These are phyloP conservation scores for Vachellia collinsii DNA, from an alignment of 306 rosid genomes.

Conservation along the genomic window DNA sequence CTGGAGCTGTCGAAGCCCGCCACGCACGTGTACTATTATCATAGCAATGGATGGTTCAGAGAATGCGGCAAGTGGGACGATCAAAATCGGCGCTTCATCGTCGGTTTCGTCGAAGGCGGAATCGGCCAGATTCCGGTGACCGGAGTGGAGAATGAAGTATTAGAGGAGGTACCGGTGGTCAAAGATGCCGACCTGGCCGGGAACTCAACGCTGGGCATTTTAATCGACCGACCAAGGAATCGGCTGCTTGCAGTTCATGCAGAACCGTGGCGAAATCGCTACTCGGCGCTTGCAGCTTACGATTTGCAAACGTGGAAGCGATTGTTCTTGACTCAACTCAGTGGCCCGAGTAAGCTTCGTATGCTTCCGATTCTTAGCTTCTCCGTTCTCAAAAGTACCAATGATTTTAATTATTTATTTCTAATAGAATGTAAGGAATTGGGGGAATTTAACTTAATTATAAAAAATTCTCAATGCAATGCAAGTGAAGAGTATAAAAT, in stretches of 20 bases:
- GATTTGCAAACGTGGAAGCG: constrained; percentile 76
- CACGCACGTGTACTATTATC: constrained; percentile 74
- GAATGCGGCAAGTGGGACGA: constrained; percentile 89
- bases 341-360: constrained; percentile 57
- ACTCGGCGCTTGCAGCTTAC: constrained; percentile 67
- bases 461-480: too few species aligned
- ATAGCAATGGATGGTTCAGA: constrained; percentile 65
- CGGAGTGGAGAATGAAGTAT: constrained; percentile 11
- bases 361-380: not conserved
- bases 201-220: constrained; percentile 71
- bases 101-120: constrained; percentile 67
- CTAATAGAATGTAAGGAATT: too few species aligned
- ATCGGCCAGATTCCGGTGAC: constrained; percentile 57
- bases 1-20: constrained; percentile 62
- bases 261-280: constrained; percentile 55
- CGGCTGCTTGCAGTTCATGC: constrained; percentile 68
- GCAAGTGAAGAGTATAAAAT: too few species aligned
- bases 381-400: too few species aligned
- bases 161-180: constrained; percentile 56
- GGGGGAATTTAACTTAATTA: too few species aligned
- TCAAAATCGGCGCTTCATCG: constrained; percentile 61
- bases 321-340: constrained; percentile 69
- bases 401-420: too few species aligned
- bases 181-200: constrained; percentile 58
- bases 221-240: constrained; percentile 60